Percentiles rank a stretch among this genome's conserved stretches.
Conservation (phyloP, 345 rosid species). For the Carallia brachiata region DNA sequence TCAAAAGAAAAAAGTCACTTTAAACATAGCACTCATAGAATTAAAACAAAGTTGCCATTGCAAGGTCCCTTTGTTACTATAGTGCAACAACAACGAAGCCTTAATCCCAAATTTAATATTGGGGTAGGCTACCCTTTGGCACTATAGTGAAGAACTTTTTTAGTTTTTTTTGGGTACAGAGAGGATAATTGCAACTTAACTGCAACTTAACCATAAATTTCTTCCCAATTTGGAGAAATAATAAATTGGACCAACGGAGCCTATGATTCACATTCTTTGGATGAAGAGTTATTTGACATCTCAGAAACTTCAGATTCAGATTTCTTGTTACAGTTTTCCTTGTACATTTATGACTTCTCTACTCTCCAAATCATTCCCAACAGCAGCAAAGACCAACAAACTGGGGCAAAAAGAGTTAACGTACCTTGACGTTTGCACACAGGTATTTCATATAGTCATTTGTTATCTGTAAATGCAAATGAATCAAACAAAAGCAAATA, state of each 20-base stretch:
- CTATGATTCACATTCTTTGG: no score
- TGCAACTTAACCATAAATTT: no score
- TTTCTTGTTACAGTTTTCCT: neutral
- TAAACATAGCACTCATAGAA: no score
- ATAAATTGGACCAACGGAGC: no score
- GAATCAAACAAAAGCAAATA: neutral
- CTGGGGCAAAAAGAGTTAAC: constrained; percentile 13
- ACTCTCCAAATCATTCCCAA: neutral
- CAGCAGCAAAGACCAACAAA: neutral
- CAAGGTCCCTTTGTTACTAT: neutral
- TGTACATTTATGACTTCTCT: neutral
- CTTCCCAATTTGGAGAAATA: no score
- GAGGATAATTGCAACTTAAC: neutral
- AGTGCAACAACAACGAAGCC: no score
- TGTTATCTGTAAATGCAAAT: constrained; percentile 41
- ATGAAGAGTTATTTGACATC: neutral
- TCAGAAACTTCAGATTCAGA: neutral
- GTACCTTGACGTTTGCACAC: constrained; percentile 65
- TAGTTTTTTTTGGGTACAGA: no score
- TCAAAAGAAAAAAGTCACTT: no score
- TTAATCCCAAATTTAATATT: no score
- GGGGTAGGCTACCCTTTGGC: no score
- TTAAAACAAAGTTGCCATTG: no score
- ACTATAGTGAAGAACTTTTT: no score
- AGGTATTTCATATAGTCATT: constrained; percentile 76